Conservation (phyloP, 495 filamentous ascomycete genomes). For the Penicillium bialowiezense region DNA sequence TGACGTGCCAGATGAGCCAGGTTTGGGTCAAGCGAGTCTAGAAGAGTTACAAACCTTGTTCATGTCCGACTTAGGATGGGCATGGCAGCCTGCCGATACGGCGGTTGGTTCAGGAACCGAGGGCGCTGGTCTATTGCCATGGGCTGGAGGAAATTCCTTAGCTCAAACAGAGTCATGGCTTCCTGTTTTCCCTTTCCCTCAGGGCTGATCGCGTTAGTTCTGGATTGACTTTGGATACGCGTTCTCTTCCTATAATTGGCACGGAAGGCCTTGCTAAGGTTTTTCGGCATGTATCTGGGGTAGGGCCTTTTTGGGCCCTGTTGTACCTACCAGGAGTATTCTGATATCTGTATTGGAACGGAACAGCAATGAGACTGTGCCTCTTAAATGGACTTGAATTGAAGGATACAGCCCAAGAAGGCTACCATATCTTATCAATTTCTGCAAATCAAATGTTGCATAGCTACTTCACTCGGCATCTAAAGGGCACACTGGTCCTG, state of each 20-base stretch:
- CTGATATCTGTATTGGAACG: no score
- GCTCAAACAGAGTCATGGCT: slow-evolving; percentile 25
- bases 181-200: slow-evolving; percentile 29
- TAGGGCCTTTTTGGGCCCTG: no score
- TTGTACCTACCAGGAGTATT: no score
- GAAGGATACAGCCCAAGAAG: no score
- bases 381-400: no score
- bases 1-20: not conserved
- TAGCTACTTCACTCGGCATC: slow-evolving; percentile 57
- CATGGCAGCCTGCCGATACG: slow-evolving; percentile 35
- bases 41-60: slow-evolving; percentile 29
- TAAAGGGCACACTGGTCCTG: slow-evolving; percentile 55
- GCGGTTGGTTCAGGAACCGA: slow-evolving; percentile 29
- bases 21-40: slow-evolving; percentile 17
- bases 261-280: no score
- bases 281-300: no score
- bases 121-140: slow-evolving; percentile 24
- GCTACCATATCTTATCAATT: no score
- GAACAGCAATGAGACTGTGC: no score
- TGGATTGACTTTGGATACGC: not conserved
- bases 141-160: slow-evolving; percentile 25
- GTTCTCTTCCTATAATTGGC: no score
- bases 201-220: slow-evolving; percentile 6
- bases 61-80: slow-evolving; percentile 34
- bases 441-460: no score